These are phyloP conservation scores for Penicillium sp. DNA, from an alignment of 2,329 filamentous ascomycete genomes.

Conservation along the genomic window DNA sequence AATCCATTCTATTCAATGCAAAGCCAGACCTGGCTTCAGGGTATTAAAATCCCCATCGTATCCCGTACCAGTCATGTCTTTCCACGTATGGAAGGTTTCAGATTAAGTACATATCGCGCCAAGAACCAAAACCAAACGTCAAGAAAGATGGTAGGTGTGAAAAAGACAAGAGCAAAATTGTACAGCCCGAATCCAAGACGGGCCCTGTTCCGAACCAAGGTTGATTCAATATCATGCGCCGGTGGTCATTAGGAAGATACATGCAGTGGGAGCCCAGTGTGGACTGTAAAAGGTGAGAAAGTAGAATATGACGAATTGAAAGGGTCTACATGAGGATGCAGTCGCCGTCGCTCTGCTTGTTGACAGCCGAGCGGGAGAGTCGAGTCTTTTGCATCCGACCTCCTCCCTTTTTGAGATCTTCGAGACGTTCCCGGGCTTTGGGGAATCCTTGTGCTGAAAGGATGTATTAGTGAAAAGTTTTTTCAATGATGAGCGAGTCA, in stretches of 20 bases:
- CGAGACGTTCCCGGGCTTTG: conserved; percentile 86
- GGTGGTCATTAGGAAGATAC: conserved; percentile 15
- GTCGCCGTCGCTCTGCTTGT: conserved; percentile 84
- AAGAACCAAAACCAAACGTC: neutral
- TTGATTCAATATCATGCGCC: conserved; percentile 11
- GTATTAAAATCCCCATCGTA: conserved; percentile 4
- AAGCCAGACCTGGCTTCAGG: conserved; percentile 8
- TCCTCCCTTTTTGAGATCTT: conserved; percentile 82
- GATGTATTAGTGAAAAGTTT: conserved; percentile 4
- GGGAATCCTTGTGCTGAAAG: conserved; percentile 82
- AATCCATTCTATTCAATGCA: conserved; percentile 16
- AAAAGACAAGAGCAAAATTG: conserved; percentile 5
- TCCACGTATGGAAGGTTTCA: neutral
- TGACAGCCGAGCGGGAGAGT: conserved; percentile 77
- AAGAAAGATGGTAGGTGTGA: neutral
- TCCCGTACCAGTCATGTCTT: conserved; percentile 14
- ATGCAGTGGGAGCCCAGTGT: conserved; percentile 2
- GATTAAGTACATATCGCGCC: neutral
- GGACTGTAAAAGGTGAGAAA: conserved; percentile 6
- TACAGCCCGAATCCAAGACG: conserved; percentile 11
- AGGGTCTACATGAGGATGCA: conserved; percentile 56
- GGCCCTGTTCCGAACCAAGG: neutral
- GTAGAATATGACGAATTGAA: neutral
- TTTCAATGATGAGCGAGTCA: conserved; percentile 26
- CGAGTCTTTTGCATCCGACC: conserved; percentile 70